phyloP scores from a whole-genome alignment of 1,139 yeast genomes.

The Kurtzmaniella quercitrusa region DNA sequence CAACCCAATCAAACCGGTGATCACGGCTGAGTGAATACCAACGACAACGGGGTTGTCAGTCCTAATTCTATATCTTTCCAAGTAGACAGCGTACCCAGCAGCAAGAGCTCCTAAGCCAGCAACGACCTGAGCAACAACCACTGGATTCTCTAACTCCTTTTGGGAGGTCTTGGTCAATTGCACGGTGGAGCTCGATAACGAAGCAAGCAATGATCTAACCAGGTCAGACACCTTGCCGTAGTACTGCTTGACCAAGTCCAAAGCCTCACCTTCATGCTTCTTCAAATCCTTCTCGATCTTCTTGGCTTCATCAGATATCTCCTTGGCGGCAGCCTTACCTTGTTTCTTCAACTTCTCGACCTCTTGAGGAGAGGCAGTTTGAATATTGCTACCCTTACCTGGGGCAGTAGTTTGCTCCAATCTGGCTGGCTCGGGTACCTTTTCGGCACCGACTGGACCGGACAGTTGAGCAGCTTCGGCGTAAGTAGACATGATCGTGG shows the following conservation, averaged over 20 bases:
- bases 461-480: slow-evolving; percentile 40
- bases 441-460: slow-evolving; percentile 26
- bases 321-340: slow-evolving; percentile 15
- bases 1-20: slow-evolving; percentile 50
- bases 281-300: slow-evolving; percentile 19
- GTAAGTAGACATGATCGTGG: slow-evolving; percentile 17
- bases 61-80: slow-evolving; percentile 51
- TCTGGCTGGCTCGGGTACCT: slow-evolving; percentile 21
- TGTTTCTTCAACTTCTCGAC: slow-evolving; percentile 17
- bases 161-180: slow-evolving; percentile 5
- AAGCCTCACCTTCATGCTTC: slow-evolving; percentile 17
- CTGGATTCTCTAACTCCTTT: slow-evolving; percentile 59
- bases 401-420: slow-evolving; percentile 12
- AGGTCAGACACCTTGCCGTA: neutral
- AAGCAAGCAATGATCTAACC: neutral
- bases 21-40: slow-evolving; percentile 49
- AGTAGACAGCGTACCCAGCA: slow-evolving; percentile 47
- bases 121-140: slow-evolving; percentile 50
- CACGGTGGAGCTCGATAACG: slow-evolving; percentile 9
- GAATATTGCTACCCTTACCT: slow-evolving; percentile 18
- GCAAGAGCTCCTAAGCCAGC: slow-evolving; percentile 48
- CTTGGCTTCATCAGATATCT: slow-evolving; percentile 15
- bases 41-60: slow-evolving; percentile 43
- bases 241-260: neutral
- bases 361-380: slow-evolving; percentile 23